Conservation (phyloP, 768 basidiomycete genomes). For the Boletus reticuloceps region DNA sequence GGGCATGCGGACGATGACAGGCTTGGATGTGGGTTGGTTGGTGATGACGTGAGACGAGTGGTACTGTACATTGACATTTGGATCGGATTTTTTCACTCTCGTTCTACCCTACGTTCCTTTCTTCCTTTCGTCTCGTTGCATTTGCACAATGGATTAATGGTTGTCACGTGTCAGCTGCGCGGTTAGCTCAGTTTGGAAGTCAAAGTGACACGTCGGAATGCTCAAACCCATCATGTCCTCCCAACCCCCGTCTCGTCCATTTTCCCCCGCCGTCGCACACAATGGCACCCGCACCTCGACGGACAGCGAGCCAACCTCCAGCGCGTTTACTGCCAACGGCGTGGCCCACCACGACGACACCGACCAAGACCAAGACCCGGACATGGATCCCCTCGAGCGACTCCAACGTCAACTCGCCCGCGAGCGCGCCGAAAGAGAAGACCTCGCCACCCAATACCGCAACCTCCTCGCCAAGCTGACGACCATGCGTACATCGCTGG, state of each 20-base stretch:
- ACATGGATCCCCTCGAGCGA: slow-evolving; percentile 49
- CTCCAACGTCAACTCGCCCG: slow-evolving; percentile 75
- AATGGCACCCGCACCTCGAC: slow-evolving; percentile 36
- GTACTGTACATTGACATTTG: not conserved
- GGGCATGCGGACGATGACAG: slow-evolving; percentile 74
- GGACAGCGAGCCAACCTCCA: slow-evolving; percentile 40
- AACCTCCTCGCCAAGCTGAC: slow-evolving; percentile 86
- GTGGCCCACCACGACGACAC: slow-evolving; percentile 34
- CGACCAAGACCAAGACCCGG: slow-evolving; percentile 41
- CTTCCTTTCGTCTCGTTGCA: not conserved
- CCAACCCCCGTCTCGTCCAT: slow-evolving; percentile 31
- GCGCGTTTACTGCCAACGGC: slow-evolving; percentile 31
- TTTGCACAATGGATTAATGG: not conserved
- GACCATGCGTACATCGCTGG: slow-evolving; percentile 88
- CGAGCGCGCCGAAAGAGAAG: slow-evolving; percentile 83
- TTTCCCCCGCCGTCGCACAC: slow-evolving; percentile 24
- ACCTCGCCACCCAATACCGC: slow-evolving; percentile 81
- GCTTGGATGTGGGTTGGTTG: slow-evolving; percentile 81
- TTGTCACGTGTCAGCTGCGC: slow-evolving; percentile 15
- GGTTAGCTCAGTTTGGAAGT: slow-evolving; percentile 9
- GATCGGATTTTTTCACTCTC: not conserved
- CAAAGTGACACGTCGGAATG: slow-evolving; percentile 6
- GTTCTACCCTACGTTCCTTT: not conserved
- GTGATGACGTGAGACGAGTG: slow-evolving; percentile 11
- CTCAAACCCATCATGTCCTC: slow-evolving; percentile 15